Conservation (phyloP, 495 filamentous ascomycete species). For the Hypoxylon subgilvum region DNA sequence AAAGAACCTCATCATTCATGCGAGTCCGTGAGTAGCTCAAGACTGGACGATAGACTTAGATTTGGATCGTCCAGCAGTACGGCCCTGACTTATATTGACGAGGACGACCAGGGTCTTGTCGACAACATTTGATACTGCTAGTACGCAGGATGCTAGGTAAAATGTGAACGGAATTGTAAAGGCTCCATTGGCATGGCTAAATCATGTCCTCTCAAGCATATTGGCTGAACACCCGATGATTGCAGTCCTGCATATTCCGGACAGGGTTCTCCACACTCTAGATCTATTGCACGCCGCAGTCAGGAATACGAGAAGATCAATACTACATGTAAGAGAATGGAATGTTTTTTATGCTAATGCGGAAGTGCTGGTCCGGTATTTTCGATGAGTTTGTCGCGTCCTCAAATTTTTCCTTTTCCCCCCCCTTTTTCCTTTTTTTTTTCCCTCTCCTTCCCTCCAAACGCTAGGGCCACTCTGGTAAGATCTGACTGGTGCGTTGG, state of each 20-base stretch:
- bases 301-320: constrained; percentile 29
- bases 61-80: constrained; percentile 13
- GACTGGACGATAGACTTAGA: constrained; percentile 22
- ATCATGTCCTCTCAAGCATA: constrained; percentile 19
- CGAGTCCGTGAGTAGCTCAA: constrained; percentile 17
- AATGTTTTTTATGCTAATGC: neutral
- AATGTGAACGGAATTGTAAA: constrained; percentile 9
- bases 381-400: neutral
- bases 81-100: constrained; percentile 14
- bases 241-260: constrained; percentile 17
- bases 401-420: neutral
- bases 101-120: constrained; percentile 4
- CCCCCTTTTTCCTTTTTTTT: neutral
- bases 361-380: constrained; percentile 26
- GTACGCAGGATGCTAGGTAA: constrained; percentile 21
- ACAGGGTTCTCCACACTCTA: constrained; percentile 37
- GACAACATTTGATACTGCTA: constrained; percentile 9
- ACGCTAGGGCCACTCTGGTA: too few species aligned
- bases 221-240: constrained; percentile 37
- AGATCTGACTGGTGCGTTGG: too few species aligned
- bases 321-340: neutral
- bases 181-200: constrained; percentile 36
- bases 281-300: constrained; percentile 20
- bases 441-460: neutral
- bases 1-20: constrained; percentile 33